These are phyloP conservation scores for Anisodus acutangulus DNA, from an alignment of 257 asterid genomes.

Conservation along the genomic window DNA sequence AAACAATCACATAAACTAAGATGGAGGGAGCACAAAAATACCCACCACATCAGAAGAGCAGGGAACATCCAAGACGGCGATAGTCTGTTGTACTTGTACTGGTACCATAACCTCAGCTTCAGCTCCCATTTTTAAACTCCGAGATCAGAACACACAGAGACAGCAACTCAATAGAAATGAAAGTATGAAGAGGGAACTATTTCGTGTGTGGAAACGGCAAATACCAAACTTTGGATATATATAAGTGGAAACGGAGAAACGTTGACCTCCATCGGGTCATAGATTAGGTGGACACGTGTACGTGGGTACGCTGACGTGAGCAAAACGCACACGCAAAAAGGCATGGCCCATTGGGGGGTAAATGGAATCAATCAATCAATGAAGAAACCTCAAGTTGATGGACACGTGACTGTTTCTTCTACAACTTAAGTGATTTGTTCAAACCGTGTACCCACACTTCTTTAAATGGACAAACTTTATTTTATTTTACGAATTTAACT, in stretches of 20 bases:
- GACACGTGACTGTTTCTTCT: conserved; percentile 2
- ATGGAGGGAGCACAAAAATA: not conserved
- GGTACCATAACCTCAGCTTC: conserved; percentile 24
- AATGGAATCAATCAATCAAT: not conserved
- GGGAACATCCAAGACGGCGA: conserved; percentile 8
- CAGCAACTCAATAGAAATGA: not conserved
- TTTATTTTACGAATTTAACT: too few species aligned
- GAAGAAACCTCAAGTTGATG: not conserved
- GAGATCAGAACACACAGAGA: not conserved
- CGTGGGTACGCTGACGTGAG: not conserved
- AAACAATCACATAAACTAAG: too few species aligned
- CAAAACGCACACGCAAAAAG: not conserved
- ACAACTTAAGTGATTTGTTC: not conserved
- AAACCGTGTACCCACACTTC: not conserved
- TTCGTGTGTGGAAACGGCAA: not conserved
- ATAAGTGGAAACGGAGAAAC: not conserved
- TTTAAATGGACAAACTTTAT: too few species aligned
- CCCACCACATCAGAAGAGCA: conserved; percentile 16
- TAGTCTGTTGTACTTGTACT: conserved; percentile 15
- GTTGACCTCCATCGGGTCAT: not conserved
- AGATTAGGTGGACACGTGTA: conserved; percentile 10
- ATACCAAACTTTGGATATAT: not conserved
- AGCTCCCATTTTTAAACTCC: conserved; percentile 15
- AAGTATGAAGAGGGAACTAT: not conserved
- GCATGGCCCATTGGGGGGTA: not conserved